Conservation (phyloP, 441 rosid species). For the Adansonia gregorii region DNA sequence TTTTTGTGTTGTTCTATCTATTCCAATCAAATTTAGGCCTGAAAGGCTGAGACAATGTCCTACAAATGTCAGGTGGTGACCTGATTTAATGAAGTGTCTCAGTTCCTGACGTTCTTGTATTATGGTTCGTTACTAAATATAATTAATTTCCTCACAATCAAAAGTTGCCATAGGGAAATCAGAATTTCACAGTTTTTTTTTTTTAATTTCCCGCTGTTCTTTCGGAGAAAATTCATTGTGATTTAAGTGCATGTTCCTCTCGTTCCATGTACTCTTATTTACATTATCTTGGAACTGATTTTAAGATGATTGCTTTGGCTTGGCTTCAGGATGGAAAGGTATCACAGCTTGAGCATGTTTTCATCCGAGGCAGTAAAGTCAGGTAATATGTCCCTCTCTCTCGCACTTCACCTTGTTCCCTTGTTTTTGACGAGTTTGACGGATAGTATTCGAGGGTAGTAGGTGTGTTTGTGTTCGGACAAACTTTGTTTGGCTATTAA, state of each 20-base stretch:
- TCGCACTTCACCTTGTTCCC: background rate
- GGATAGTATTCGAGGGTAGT: background rate
- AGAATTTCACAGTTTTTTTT: background rate
- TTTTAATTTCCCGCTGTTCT: background rate
- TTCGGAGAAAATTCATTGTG: background rate
- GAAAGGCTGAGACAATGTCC: background rate
- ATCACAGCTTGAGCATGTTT: slow-evolving; percentile 97
- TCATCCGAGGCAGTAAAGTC: slow-evolving; percentile 98
- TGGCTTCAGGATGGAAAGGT: slow-evolving; percentile 85
- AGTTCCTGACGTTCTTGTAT: background rate
- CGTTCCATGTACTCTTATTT: background rate
- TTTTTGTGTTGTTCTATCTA: background rate
- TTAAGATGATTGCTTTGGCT: slow-evolving; percentile 23
- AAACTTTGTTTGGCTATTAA: background rate
- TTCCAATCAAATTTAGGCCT: slow-evolving; percentile 15
- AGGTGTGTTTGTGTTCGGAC: background rate
- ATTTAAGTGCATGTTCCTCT: background rate
- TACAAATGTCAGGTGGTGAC: background rate
- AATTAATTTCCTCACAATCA: background rate
- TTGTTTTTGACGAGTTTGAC: background rate
- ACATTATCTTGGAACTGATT: background rate
- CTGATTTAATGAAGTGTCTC: background rate
- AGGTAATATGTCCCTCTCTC: slow-evolving; percentile 48
- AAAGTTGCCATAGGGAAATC: background rate
- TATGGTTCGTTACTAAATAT: background rate